Evolutionary conservation across 768 basidiomycete genomes (phyloP).

Genomic region (Collybiopsis luxurians): DNA sequence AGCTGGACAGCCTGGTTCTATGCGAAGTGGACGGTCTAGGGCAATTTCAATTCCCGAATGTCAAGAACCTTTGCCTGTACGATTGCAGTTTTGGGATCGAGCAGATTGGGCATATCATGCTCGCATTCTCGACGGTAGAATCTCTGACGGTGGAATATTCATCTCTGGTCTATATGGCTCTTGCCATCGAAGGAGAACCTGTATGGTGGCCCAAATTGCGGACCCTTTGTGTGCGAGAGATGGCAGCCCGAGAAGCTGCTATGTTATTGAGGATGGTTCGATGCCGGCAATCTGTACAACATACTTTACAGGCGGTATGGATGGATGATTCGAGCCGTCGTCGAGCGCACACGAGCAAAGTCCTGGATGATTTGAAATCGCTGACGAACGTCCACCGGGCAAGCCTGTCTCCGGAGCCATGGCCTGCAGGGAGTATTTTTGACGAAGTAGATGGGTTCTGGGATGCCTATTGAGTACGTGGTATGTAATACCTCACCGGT

Average conservation of each 20-base stretch:
- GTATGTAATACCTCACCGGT: neutral
- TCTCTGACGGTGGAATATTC: neutral
- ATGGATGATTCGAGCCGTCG: constrained; percentile 40
- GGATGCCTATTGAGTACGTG: constrained; percentile 6
- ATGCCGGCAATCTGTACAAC: constrained; percentile 16
- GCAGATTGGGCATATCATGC: constrained; percentile 29
- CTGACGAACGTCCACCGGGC: constrained; percentile 20
- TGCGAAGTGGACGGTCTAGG: constrained; percentile 33
- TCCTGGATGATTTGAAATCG: constrained; percentile 27
- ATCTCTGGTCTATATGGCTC: constrained; percentile 9
- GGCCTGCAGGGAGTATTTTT: constrained; percentile 39
- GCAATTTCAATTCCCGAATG: constrained; percentile 26
- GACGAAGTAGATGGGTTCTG: constrained; percentile 29
- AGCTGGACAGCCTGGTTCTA: constrained; percentile 33
- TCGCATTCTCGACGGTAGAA: constrained; percentile 32
- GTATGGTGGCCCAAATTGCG: constrained; percentile 33
- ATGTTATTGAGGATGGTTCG: constrained; percentile 30
- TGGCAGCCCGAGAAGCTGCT: constrained; percentile 28
- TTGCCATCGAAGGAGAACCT: constrained; percentile 8
- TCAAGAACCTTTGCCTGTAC: constrained; percentile 32
- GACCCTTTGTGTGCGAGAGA: constrained; percentile 29
- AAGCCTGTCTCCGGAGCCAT: constrained; percentile 24
- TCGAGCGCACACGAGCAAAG: constrained; percentile 17
- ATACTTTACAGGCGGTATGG: constrained; percentile 20
- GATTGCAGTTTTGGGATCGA: constrained; percentile 29